A percentile compares a stretch with the other conserved stretches of the same genome.
Conservation (phyloP, 768 basidiomycete species). For the Rhizopogon sp. region DNA sequence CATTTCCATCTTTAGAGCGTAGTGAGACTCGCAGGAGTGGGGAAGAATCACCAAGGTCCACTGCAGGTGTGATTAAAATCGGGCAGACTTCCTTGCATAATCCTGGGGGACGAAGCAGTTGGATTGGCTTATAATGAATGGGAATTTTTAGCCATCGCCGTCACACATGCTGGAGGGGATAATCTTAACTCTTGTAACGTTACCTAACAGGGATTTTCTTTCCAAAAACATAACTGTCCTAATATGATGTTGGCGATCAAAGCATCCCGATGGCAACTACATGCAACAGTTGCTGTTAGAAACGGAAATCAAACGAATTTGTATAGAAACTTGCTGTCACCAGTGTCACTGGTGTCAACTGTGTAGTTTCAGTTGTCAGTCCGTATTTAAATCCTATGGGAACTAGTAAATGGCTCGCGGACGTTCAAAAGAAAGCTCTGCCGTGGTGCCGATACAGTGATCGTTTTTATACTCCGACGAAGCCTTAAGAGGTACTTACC, state of each 20-base stretch:
- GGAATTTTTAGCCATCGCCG: neutral
- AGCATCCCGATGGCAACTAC: neutral
- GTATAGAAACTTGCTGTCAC: neutral
- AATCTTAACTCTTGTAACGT: neutral
- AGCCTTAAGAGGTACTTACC: neutral
- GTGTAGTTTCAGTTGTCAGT: neutral
- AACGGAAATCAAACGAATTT: neutral
- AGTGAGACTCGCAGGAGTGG: slow-evolving; percentile 9
- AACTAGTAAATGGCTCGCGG: neutral
- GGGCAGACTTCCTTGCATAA: slow-evolving; percentile 94
- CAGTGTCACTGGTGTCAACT: neutral
- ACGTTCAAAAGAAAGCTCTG: neutral
- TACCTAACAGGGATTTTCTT: neutral
- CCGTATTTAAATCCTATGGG: no score
- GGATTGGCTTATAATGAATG: slow-evolving; percentile 70
- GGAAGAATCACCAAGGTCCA: slow-evolving; percentile 13
- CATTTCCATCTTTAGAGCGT: slow-evolving; percentile 21
- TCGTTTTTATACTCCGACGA: slow-evolving; percentile 22
- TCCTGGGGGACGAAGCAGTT: slow-evolving; percentile 83
- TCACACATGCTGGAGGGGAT: neutral
- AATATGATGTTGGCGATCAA: neutral
- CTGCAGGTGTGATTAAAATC: slow-evolving; percentile 70
- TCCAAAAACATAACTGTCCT: neutral
- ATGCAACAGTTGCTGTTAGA: no score
- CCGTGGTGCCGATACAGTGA: neutral